Evolutionary conservation across 2,329 filamentous ascomycete species (phyloP).

Genomic region (Stagonosporopsis tanaceti): DNA sequence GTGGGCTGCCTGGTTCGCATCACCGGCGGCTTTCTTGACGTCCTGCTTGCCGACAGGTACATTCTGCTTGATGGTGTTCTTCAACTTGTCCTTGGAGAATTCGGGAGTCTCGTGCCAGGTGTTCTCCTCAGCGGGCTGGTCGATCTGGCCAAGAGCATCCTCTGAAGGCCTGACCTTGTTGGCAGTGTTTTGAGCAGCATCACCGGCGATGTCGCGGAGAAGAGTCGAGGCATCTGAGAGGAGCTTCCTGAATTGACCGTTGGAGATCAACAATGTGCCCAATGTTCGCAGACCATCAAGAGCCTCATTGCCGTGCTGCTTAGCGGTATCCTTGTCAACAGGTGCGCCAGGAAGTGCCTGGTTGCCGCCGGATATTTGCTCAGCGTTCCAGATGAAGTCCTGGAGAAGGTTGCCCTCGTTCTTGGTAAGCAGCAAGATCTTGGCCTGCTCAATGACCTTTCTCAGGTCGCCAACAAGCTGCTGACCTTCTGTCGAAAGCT

Average conservation of each 20-base stretch:
- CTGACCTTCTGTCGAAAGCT: slow-evolving; percentile 84
- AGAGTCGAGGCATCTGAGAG: slow-evolving; percentile 81
- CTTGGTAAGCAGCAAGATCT: slow-evolving; percentile 86
- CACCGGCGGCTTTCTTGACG: slow-evolving; percentile 62
- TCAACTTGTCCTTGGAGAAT: slow-evolving; percentile 73
- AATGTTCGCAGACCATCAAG: slow-evolving; percentile 86
- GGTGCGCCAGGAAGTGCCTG: slow-evolving; percentile 71
- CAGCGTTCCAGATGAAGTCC: slow-evolving; percentile 95
- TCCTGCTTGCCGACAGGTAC: slow-evolving; percentile 66
- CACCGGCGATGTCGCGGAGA: slow-evolving; percentile 88
- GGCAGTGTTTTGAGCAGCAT: slow-evolving; percentile 83
- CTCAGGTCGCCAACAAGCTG: slow-evolving; percentile 78
- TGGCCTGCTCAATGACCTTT: slow-evolving; percentile 83
- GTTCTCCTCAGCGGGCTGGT: slow-evolving; percentile 86
- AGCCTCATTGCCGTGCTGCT: slow-evolving; percentile 84
- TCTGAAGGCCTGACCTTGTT: slow-evolving; percentile 77
- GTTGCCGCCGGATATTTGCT: slow-evolving; percentile 72
- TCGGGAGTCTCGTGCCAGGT: slow-evolving; percentile 91
- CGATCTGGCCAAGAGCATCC: slow-evolving; percentile 78
- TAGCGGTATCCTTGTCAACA: slow-evolving; percentile 76
- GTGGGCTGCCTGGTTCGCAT: slow-evolving; percentile 66
- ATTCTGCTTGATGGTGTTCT: slow-evolving; percentile 70
- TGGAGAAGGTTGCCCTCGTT: slow-evolving; percentile 94
- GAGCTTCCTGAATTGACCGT: slow-evolving; percentile 94
- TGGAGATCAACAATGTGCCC: slow-evolving; percentile 88